A percentile compares a stretch with the other conserved stretches of the same genome.
phyloP scores from a whole-genome alignment of 2,329 filamentous ascomycete genomes.

The Nemania bipapillata region DNA sequence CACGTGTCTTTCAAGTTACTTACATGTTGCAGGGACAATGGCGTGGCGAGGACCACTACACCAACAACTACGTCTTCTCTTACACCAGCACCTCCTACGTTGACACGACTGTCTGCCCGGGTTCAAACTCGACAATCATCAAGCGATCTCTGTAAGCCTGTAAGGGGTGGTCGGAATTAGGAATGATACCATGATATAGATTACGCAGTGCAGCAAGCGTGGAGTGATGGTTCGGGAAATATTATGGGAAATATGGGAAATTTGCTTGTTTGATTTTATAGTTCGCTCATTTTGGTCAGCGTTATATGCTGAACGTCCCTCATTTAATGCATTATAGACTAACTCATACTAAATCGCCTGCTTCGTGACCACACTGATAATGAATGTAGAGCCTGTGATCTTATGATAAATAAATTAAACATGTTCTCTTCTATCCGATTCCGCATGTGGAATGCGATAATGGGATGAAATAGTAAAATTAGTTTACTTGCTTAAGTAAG shows the following conservation, averaged over 20 bases:
- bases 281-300: neutral
- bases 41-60: conserved; percentile 40
- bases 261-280: conserved; percentile 1
- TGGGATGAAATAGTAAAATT: too few species aligned
- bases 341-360: neutral
- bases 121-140: neutral
- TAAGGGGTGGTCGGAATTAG: neutral
- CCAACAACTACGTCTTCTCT: conserved; percentile 37
- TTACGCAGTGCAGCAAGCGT: neutral
- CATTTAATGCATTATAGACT: neutral
- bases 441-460: too few species aligned
- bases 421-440: too few species aligned
- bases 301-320: neutral
- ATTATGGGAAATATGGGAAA: neutral
- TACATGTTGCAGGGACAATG: conserved; percentile 40
- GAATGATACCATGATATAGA: neutral
- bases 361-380: too few species aligned
- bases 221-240: neutral
- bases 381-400: neutral
- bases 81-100: conserved; percentile 25
- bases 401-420: too few species aligned
- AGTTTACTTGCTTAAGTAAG: too few species aligned
- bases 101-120: conserved; percentile 21
- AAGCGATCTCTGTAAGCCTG: neutral
- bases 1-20: conserved; percentile 9